phyloP scores from a whole-genome alignment of 2,329 filamentous ascomycete species.

The Alternaria ventricosa region DNA sequence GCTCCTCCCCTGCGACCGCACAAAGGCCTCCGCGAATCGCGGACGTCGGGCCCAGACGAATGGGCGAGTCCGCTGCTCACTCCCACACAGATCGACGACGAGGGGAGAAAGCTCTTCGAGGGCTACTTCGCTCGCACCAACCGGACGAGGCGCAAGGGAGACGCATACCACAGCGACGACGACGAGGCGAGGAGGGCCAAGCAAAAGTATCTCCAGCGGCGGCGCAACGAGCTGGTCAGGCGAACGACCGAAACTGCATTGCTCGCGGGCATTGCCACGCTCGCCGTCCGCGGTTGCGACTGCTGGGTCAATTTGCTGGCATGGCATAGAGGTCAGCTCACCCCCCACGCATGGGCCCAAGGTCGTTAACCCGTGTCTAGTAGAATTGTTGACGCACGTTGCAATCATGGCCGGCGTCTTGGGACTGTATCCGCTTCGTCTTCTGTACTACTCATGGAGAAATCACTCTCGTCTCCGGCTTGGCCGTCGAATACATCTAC shows the following conservation, averaged over 20 bases:
- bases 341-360: background rate
- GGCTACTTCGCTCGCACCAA: conserved; percentile 47
- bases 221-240: conserved; percentile 88
- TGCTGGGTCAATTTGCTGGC: conserved; percentile 43
- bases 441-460: conserved; percentile 42
- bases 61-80: conserved; percentile 52
- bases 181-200: conserved; percentile 52
- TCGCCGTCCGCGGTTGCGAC: conserved; percentile 52
- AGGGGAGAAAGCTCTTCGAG: conserved; percentile 47
- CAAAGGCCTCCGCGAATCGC: conserved; percentile 74
- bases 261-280: conserved; percentile 59
- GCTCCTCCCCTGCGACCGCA: conserved; percentile 74
- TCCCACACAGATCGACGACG: conserved; percentile 56
- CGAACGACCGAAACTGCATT: conserved; percentile 62
- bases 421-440: conserved; percentile 48
- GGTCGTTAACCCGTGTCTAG: conserved; percentile 31
- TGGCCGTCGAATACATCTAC: conserved; percentile 65
- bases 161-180: conserved; percentile 34
- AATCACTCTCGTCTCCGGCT: conserved; percentile 38
- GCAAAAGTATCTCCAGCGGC: conserved; percentile 79
- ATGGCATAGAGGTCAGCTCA: conserved; percentile 51
- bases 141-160: conserved; percentile 21
- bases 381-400: conserved; percentile 51
- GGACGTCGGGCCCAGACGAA: conserved; percentile 46
- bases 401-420: conserved; percentile 39